Conservation (phyloP, 345 rosid genomes). For the Diplotaxis tenuifolia region DNA sequence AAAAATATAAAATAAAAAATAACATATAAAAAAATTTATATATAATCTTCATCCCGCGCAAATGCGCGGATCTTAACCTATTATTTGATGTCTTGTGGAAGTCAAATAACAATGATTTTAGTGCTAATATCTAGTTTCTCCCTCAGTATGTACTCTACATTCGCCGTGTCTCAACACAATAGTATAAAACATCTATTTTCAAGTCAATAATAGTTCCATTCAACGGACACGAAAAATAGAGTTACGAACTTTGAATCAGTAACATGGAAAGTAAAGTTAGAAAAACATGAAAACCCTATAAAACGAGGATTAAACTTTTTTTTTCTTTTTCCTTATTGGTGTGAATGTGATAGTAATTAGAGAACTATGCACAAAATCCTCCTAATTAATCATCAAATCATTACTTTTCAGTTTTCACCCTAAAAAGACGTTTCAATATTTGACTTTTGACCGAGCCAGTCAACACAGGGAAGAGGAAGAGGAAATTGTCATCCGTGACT, state of each 20-base stretch:
- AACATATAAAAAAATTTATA: too few relatives aligned
- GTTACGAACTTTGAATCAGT: background rate
- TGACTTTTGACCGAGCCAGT: constrained; percentile 35
- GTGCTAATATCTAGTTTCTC: background rate
- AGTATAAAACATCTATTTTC: background rate
- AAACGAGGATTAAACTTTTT: background rate
- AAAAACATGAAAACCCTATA: background rate
- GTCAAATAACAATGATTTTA: constrained; percentile 8
- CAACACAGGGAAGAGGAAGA: constrained; percentile 33
- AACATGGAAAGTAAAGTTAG: background rate
- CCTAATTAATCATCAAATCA: constrained; percentile 32
- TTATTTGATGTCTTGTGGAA: too few relatives aligned
- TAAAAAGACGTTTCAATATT: constrained; percentile 26
- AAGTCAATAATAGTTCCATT: background rate
- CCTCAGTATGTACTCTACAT: background rate
- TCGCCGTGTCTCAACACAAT: background rate
- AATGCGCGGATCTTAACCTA: too few relatives aligned
- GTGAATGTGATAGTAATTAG: constrained; percentile 21
- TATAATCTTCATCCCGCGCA: too few relatives aligned
- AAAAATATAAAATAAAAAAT: background rate
- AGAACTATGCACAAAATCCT: constrained; percentile 35
- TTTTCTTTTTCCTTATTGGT: background rate
- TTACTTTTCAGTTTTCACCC: constrained; percentile 29
- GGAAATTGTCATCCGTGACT: constrained; percentile 26
- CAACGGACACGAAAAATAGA: background rate